Conservation (phyloP, 768 basidiomycete genomes). For the Tricholoma matsutake region DNA sequence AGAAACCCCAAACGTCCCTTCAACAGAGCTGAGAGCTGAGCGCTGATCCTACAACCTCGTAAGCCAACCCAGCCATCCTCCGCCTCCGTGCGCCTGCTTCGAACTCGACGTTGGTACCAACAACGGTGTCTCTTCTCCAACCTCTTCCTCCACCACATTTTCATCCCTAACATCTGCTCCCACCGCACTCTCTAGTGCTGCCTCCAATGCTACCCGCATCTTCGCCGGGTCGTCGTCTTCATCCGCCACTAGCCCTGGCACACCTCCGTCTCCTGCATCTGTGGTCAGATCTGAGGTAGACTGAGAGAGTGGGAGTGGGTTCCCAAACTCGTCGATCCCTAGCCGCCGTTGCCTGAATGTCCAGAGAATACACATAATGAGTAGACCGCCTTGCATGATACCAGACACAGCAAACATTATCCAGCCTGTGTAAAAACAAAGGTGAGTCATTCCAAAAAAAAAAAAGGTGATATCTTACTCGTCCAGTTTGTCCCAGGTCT, state of each 20-base stretch:
- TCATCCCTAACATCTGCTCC: slow-evolving; percentile 20
- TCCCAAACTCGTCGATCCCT: slow-evolving; percentile 88
- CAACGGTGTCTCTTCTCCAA: slow-evolving; percentile 21
- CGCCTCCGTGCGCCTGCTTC: not conserved
- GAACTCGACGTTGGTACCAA: slow-evolving; percentile 3
- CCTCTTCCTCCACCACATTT: not conserved
- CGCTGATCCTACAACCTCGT: not conserved
- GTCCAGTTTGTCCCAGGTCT: slow-evolving; percentile 86
- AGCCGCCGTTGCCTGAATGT: slow-evolving; percentile 72
- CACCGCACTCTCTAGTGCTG: slow-evolving; percentile 20
- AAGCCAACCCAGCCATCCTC: not conserved
- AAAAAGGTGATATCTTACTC: slow-evolving; percentile 43
- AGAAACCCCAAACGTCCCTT: not conserved
- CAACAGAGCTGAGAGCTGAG: not conserved
- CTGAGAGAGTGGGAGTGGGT: slow-evolving; percentile 27
- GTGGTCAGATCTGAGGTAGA: not conserved
- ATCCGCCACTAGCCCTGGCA: slow-evolving; percentile 21
- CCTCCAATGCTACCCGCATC: slow-evolving; percentile 19
- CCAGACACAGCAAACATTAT: slow-evolving; percentile 79
- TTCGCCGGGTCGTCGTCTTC: slow-evolving; percentile 22
- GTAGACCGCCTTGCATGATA: slow-evolving; percentile 75
- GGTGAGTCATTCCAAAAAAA: not conserved
- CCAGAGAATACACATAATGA: slow-evolving; percentile 86
- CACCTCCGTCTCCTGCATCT: slow-evolving; percentile 9
- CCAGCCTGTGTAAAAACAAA: slow-evolving; percentile 53